phyloP scores from a whole-genome alignment of 257 asterid species.

The Ocimum tenuiflorum region DNA sequence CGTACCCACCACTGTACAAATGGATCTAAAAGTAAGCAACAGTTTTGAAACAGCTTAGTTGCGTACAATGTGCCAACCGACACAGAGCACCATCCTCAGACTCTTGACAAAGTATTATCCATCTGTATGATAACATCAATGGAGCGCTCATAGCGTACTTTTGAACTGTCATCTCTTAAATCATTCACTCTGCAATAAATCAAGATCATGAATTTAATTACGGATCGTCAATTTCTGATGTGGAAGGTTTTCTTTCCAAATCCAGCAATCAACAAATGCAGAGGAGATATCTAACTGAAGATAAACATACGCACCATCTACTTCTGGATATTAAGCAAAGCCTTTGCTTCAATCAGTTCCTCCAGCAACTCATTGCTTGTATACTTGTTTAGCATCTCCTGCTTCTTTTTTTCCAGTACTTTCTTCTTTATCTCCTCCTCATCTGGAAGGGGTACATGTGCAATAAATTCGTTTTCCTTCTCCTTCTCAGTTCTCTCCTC shows the following conservation, averaged over 20 bases:
- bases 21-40: not conserved
- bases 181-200: too few relatives aligned
- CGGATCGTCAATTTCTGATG: not conserved
- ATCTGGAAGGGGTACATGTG: slow-evolving; percentile 88
- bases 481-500: slow-evolving; percentile 62
- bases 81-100: not conserved
- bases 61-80: too few relatives aligned
- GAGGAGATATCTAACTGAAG: not conserved
- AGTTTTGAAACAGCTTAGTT: not conserved
- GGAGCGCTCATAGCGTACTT: not conserved
- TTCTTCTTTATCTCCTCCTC: slow-evolving; percentile 79
- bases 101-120: too few relatives aligned
- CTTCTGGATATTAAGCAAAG: slow-evolving; percentile 71
- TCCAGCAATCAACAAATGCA: not conserved
- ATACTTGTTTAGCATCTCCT: slow-evolving; percentile 74
- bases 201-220: not conserved
- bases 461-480: slow-evolving; percentile 68
- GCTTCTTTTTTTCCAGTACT: slow-evolving; percentile 84
- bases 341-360: slow-evolving; percentile 63
- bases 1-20: too few relatives aligned
- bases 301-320: slow-evolving; percentile 35
- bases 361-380: slow-evolving; percentile 68
- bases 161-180: not conserved
- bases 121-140: not conserved
- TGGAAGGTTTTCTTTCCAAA: not conserved